phyloP scores from a whole-genome alignment of 768 basidiomycete species.

The Dentipellis fragilis region DNA sequence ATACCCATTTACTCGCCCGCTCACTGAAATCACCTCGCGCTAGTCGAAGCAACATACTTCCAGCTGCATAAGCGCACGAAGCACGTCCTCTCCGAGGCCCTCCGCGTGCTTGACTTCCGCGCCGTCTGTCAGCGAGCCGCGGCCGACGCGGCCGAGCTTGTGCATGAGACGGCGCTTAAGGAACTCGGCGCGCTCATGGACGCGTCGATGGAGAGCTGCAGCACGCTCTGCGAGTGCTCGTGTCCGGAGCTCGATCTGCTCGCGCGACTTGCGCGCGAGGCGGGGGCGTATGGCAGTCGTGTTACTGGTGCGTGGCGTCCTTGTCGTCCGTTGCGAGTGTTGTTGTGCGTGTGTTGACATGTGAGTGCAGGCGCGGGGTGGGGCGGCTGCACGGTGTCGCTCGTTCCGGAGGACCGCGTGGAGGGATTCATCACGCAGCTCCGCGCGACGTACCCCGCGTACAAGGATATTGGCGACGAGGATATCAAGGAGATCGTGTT shows the following conservation, averaged over 20 bases:
- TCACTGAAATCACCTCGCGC: neutral
- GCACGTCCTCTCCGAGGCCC: conserved; percentile 75
- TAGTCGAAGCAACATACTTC: conserved; percentile 74
- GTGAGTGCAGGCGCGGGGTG: conserved; percentile 63
- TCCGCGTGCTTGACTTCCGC: conserved; percentile 73
- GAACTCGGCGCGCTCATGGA: conserved; percentile 69
- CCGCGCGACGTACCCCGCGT: conserved; percentile 29
- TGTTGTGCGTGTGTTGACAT: neutral
- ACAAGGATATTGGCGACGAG: conserved; percentile 46
- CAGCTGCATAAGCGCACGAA: conserved; percentile 75
- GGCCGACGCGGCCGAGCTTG: conserved; percentile 6
- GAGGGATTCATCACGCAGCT: neutral
- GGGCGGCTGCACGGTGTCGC: conserved; percentile 64
- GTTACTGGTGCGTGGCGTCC: conserved; percentile 52
- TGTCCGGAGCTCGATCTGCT: conserved; percentile 72
- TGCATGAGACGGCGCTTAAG: conserved; percentile 24
- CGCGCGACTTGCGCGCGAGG: conserved; percentile 47
- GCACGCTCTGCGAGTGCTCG: conserved; percentile 65
- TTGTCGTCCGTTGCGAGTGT: neutral
- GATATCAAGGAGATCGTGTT: conserved; percentile 61
- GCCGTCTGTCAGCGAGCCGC: conserved; percentile 33
- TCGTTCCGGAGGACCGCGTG: neutral
- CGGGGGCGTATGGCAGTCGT: conserved; percentile 74
- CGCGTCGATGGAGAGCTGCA: conserved; percentile 65
- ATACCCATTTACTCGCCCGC: neutral